Conservation (phyloP, 345 rosid genomes). For the Punica granatum region DNA sequence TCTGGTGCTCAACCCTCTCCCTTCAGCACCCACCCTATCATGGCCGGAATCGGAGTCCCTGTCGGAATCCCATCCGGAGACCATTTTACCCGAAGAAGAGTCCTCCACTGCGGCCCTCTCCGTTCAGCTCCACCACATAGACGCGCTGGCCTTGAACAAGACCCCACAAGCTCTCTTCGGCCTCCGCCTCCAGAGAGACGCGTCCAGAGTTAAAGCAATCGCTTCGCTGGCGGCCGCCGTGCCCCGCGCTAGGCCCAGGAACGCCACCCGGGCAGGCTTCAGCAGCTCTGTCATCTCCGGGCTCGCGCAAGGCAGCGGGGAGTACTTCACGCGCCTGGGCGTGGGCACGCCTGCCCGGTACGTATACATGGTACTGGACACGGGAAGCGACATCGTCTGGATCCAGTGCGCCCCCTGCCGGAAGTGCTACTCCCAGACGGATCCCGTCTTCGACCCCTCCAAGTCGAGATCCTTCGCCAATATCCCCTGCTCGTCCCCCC, state of each 20-base stretch:
- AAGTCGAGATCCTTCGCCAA: slow-evolving; percentile 57
- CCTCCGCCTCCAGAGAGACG: slow-evolving; percentile 68
- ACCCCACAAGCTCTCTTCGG: slow-evolving; percentile 59
- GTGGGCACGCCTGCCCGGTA: slow-evolving; percentile 88
- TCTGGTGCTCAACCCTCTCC: slow-evolving; percentile 17
- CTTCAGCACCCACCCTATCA: slow-evolving; percentile 29
- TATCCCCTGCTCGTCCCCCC: slow-evolving; percentile 54
- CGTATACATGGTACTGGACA: slow-evolving; percentile 79
- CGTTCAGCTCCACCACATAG: slow-evolving; percentile 55
- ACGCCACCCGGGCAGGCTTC: slow-evolving; percentile 35
- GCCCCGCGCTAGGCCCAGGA: slow-evolving; percentile 18
- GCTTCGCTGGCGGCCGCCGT: slow-evolving; percentile 26
- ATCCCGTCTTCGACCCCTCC: slow-evolving; percentile 77
- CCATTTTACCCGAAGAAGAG: background rate
- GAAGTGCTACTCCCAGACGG: slow-evolving; percentile 76
- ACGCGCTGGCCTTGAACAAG: slow-evolving; percentile 43
- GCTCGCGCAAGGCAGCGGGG: slow-evolving; percentile 90
- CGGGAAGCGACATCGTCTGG: slow-evolving; percentile 96
- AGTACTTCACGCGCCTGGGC: slow-evolving; percentile 93
- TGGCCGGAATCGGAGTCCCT: slow-evolving; percentile 29
- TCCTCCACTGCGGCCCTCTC: background rate
- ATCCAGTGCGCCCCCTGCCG: slow-evolving; percentile 89
- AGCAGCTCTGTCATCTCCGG: slow-evolving; percentile 82
- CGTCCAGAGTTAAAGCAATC: slow-evolving; percentile 42
- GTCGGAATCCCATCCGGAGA: background rate